A percentile compares a stretch with the other conserved stretches of the same genome.
These are phyloP conservation scores for Exophiala sp. DNA, from an alignment of 2,329 filamentous ascomycete species.

Conservation along the genomic window DNA sequence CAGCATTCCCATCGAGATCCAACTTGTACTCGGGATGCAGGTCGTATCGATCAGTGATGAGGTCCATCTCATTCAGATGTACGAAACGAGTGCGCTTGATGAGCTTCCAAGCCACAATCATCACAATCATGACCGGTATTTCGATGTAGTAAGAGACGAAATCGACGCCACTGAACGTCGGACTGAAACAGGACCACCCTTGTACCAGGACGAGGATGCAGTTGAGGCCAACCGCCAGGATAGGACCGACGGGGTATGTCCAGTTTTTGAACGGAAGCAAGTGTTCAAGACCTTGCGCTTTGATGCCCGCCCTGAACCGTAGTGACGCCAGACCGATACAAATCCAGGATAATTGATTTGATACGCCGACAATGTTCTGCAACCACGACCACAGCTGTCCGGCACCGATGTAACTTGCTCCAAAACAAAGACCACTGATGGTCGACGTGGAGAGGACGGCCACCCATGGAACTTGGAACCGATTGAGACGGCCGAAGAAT, in stretches of 20 bases:
- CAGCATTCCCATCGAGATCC: constrained; percentile 28
- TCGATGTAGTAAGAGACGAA: constrained; percentile 65
- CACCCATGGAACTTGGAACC: constrained; percentile 52
- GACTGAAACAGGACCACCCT: constrained; percentile 59
- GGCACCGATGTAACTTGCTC: constrained; percentile 62
- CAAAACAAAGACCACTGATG: constrained; percentile 59
- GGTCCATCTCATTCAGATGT: constrained; percentile 47
- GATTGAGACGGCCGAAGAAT: constrained; percentile 49
- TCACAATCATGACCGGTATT: constrained; percentile 57
- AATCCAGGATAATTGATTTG: constrained; percentile 63
- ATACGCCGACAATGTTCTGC: constrained; percentile 65
- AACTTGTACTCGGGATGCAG: constrained; percentile 23
- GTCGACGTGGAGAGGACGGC: constrained; percentile 54
- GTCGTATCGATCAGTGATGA: constrained; percentile 39
- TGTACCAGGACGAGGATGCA: constrained; percentile 60
- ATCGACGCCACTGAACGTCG: constrained; percentile 54
- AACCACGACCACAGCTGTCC: constrained; percentile 65
- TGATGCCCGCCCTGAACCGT: constrained; percentile 60
- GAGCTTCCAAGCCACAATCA: constrained; percentile 56
- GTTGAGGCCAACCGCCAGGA: constrained; percentile 56
- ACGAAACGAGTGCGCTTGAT: constrained; percentile 48
- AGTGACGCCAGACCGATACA: constrained; percentile 62
- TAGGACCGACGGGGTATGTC: constrained; percentile 63
- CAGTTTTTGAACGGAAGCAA: constrained; percentile 63
- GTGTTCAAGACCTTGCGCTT: constrained; percentile 58